phyloP scores from a whole-genome alignment of 306 rosid species.

The Citrullus amarus region DNA sequence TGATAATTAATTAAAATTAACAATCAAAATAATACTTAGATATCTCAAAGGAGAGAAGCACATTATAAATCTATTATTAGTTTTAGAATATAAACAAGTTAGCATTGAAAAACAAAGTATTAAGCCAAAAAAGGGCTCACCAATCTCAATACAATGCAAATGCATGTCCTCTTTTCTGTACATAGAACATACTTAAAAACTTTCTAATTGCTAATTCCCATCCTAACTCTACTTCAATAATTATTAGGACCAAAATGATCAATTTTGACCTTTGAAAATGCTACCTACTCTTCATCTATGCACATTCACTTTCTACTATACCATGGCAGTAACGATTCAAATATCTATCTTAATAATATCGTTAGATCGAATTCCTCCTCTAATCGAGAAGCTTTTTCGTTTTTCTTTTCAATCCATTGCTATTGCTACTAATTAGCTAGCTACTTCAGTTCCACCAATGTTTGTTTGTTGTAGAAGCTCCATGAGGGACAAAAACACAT shows the following conservation, averaged over 20 bases:
- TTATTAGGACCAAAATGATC: neutral
- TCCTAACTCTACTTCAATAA: neutral
- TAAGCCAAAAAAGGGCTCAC: neutral
- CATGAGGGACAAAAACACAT: conserved; percentile 59
- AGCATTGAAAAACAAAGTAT: conserved; percentile 3
- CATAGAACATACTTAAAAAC: neutral
- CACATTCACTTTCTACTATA: neutral
- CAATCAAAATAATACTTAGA: too few species aligned
- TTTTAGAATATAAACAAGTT: conserved; percentile 15
- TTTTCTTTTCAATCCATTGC: conserved; percentile 7
- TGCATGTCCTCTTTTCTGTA: conserved; percentile 1
- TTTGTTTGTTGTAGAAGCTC: conserved; percentile 46
- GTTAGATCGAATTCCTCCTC: neutral
- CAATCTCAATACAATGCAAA: neutral
- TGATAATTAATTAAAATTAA: too few species aligned
- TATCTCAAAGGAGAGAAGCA: neutral
- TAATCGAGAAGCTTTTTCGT: conserved; percentile 2
- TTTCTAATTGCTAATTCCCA: conserved; percentile 6
- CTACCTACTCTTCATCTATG: conserved; percentile 6
- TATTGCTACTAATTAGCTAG: conserved; percentile 19
- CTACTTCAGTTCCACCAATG: conserved; percentile 22
- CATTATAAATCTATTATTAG: neutral
- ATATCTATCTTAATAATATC: neutral
- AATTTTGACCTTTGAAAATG: neutral
- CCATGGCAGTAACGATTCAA: neutral